Percentiles rank a stretch among this genome's conserved stretches.
Conservation (phyloP, 2,329 filamentous ascomycete species). For the Xylariaceae sp. region DNA sequence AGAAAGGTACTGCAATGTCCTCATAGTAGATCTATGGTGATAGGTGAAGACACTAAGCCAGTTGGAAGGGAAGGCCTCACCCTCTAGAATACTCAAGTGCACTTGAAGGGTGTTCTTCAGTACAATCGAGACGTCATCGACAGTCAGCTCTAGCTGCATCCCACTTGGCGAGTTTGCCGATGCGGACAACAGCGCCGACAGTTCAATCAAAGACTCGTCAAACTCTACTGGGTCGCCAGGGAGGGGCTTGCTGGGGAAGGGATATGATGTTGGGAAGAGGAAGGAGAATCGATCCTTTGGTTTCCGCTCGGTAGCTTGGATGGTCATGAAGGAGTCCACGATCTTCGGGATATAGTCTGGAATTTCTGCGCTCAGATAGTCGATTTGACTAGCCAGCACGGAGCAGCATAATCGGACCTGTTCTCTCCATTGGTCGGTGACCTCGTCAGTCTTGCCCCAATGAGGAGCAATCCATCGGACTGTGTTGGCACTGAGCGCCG, state of each 20-base stretch:
- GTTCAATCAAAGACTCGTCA: constrained; percentile 82
- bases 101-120: constrained; percentile 76
- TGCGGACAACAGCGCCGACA: constrained; percentile 80
- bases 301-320: constrained; percentile 53
- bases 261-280: constrained; percentile 84
- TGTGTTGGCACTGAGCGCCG: constrained; percentile 72
- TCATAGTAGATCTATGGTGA: constrained; percentile 86
- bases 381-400: constrained; percentile 79
- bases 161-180: constrained; percentile 69
- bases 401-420: constrained; percentile 93
- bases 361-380: constrained; percentile 71
- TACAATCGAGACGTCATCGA: constrained; percentile 68
- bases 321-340: constrained; percentile 78
- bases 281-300: constrained; percentile 69
- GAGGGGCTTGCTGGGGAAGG: constrained; percentile 72
- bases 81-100: constrained; percentile 81
- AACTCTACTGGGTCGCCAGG: constrained; percentile 54
- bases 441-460: constrained; percentile 71
- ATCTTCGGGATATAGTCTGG: constrained; percentile 88
- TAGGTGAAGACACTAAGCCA: constrained; percentile 95
- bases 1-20: constrained; percentile 75
- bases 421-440: constrained; percentile 83
- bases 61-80: constrained; percentile 79
- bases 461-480: constrained; percentile 88
- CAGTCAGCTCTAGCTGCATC: constrained; percentile 68